A percentile compares a stretch with the other conserved stretches of the same genome.
These are phyloP conservation scores for Kazachstania psychrophila DNA, from an alignment of 805 yeast species.

Conservation along the genomic window DNA sequence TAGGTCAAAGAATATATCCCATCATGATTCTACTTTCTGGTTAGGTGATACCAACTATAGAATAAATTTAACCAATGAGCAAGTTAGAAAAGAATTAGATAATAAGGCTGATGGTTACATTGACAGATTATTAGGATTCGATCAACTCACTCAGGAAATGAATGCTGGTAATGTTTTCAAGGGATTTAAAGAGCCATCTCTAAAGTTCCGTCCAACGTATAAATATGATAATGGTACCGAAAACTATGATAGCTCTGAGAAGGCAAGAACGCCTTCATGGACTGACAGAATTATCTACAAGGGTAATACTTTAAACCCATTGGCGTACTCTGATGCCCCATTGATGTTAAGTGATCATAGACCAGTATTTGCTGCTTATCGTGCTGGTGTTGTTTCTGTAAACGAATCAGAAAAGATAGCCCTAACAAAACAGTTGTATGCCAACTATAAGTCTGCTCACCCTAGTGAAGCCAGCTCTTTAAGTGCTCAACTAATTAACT, in stretches of 20 bases:
- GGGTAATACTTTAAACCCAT: conserved; percentile 50
- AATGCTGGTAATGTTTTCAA: conserved; percentile 61
- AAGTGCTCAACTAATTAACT: conserved; percentile 13
- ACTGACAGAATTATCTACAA: conserved; percentile 77
- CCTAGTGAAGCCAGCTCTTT: conserved; percentile 21
- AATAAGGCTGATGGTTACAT: conserved; percentile 33
- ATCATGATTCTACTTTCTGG: conserved; percentile 88
- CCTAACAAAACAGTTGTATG: conserved; percentile 51
- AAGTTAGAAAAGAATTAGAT: conserved; percentile 50
- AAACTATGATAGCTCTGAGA: conserved; percentile 79
- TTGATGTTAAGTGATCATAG: conserved; percentile 77
- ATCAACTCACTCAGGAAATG: conserved; percentile 74
- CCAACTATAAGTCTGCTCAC: conserved; percentile 39
- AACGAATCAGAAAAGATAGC: conserved; percentile 52
- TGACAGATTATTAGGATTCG: conserved; percentile 48
- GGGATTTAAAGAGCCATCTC: conserved; percentile 65
- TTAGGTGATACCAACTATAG: conserved; percentile 91
- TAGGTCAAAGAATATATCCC: conserved; percentile 63
- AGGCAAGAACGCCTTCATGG: conserved; percentile 92
- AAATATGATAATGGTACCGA: conserved; percentile 82
- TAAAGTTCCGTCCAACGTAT: conserved; percentile 82
- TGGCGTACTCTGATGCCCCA: conserved; percentile 60
- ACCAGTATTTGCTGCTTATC: conserved; percentile 80
- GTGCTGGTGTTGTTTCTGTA: conserved; percentile 54
- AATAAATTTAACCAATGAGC: conserved; percentile 60